phyloP scores from a whole-genome alignment of 345 rosid species.

The Euphorbia peplus region DNA sequence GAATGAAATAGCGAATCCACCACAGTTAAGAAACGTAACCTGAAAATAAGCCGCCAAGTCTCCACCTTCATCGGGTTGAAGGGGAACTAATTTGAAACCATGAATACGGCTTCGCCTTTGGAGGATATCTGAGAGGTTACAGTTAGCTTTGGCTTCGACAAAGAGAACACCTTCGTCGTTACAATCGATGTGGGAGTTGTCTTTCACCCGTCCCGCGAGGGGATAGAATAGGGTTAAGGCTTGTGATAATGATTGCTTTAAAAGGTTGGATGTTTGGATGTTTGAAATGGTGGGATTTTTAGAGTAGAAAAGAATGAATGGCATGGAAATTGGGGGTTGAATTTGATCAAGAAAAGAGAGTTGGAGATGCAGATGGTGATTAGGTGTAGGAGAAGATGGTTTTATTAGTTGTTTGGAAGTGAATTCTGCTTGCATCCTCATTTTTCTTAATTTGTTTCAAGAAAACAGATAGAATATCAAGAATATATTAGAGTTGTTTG shows the following conservation, averaged over 20 bases:
- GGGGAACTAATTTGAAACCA: conserved; percentile 27
- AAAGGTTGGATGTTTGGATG: not conserved
- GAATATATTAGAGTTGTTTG: too few species aligned
- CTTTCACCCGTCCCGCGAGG: not conserved
- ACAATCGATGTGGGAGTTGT: not conserved
- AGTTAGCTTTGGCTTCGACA: not conserved
- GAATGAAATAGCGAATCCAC: conserved; percentile 6
- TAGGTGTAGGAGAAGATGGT: conserved; percentile 28
- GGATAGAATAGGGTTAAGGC: conserved; percentile 2
- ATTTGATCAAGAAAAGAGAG: conserved; percentile 34
- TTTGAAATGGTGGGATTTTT: not conserved
- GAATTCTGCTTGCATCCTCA: conserved; percentile 18
- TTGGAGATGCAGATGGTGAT: conserved; percentile 19
- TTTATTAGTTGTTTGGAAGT: conserved; percentile 33
- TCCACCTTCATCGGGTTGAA: conserved; percentile 13
- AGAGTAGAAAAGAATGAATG: conserved; percentile 9
- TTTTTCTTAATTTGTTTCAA: too few species aligned
- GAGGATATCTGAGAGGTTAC: not conserved
- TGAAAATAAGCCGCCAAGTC: not conserved
- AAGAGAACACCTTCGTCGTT: not conserved
- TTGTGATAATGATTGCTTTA: conserved; percentile 34
- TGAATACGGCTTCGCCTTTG: conserved; percentile 3
- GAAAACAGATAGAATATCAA: too few species aligned
- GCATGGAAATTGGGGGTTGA: conserved; percentile 12
- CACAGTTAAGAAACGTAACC: conserved; percentile 18